Evolutionary conservation across 225 moss, liverwort and hornwort genomes (phyloP).

Genomic region (Physcomitrellopsis africana): DNA sequence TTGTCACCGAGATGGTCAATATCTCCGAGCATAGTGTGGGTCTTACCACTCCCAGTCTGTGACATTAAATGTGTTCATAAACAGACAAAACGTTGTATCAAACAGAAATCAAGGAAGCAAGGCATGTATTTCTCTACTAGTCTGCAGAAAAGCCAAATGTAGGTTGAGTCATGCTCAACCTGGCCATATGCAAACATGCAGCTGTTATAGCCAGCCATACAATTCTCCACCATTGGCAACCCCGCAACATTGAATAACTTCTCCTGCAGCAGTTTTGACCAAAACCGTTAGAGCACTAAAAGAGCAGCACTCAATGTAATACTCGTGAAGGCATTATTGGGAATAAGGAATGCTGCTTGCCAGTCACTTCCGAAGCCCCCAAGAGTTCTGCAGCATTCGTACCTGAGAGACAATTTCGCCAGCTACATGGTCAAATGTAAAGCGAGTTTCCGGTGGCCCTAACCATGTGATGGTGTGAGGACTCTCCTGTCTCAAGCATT

Average conservation of each 20-base stretch:
- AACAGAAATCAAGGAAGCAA: too few species aligned
- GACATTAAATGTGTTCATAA: background rate
- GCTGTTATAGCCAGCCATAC: conserved; percentile 48
- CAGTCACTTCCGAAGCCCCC: too few species aligned
- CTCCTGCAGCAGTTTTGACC: conserved; percentile 22
- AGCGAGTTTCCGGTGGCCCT: too few species aligned
- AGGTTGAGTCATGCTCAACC: conserved; percentile 20
- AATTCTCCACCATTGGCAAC: conserved; percentile 51
- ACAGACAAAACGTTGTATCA: too few species aligned
- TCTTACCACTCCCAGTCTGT: conserved; percentile 47
- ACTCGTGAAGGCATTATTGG: too few species aligned
- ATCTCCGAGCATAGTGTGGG: conserved; percentile 46
- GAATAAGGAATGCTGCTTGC: too few species aligned
- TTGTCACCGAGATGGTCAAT: conserved; percentile 34
- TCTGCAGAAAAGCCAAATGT: background rate
- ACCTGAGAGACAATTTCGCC: too few species aligned
- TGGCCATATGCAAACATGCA: conserved; percentile 55
- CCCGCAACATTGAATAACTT: conserved; percentile 44
- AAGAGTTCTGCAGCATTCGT: too few species aligned
- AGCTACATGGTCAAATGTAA: too few species aligned
- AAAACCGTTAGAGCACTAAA: background rate
- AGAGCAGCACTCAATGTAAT: background rate
- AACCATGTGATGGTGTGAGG: too few species aligned
- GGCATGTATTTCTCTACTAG: background rate
- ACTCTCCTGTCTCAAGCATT: too few species aligned